phyloP scores from a whole-genome alignment of 2,329 filamentous ascomycete species.

The Xylariaceae sp. region DNA sequence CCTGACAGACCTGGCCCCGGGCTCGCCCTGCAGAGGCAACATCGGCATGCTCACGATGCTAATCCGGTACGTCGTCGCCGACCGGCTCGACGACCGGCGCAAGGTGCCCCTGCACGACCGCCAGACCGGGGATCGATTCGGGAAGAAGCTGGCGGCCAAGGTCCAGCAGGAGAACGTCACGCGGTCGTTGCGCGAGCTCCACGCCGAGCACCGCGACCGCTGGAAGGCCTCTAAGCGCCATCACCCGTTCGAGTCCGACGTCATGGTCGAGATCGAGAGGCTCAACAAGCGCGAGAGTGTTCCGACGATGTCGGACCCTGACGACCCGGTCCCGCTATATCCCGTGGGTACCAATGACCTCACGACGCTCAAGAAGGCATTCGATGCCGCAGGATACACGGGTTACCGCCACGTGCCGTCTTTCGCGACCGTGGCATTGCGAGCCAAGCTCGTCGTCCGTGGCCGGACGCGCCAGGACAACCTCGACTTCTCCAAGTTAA shows the following conservation, averaged over 20 bases:
- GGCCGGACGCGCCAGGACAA: not conserved
- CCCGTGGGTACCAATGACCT: not conserved
- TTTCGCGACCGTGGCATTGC: not conserved
- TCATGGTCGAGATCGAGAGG: slow-evolving; percentile 1
- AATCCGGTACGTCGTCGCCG: slow-evolving; percentile 8
- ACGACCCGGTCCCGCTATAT: not conserved
- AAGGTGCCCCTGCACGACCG: not conserved
- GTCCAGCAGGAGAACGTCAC: not conserved
- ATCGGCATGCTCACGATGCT: slow-evolving; percentile 7
- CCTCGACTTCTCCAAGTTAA: not conserved
- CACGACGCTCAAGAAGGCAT: not conserved
- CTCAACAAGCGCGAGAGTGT: not conserved
- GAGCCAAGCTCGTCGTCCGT: not conserved
- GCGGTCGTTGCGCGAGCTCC: slow-evolving; percentile 1
- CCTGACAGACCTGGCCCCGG: slow-evolving; percentile 6
- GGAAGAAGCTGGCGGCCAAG: not conserved
- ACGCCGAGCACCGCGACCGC: not conserved
- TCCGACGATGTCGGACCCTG: not conserved
- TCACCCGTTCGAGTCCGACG: not conserved
- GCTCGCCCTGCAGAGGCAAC: slow-evolving; percentile 1
- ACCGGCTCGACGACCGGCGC: slow-evolving; percentile 7
- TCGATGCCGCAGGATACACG: not conserved
- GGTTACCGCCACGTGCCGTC: not conserved
- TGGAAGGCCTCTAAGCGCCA: not conserved
- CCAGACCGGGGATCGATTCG: not conserved